Evolutionary conservation across 2,329 filamentous ascomycete genomes (phyloP).

Genomic region (Fusarium avenaceum): DNA sequence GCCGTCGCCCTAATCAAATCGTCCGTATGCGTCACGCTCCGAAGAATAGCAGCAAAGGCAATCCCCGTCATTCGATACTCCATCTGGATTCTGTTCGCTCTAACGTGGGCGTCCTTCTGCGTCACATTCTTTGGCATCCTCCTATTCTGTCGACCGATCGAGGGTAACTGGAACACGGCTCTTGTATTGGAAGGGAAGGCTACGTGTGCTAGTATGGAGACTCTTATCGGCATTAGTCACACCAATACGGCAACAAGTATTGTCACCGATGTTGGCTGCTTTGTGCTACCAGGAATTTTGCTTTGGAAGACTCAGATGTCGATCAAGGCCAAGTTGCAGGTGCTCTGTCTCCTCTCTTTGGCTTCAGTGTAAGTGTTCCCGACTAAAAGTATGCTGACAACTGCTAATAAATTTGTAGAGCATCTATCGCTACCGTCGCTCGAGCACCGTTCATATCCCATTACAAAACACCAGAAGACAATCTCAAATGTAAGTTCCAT

Average conservation of each 20-base stretch:
- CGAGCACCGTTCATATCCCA: constrained; percentile 13
- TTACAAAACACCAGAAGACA: not conserved
- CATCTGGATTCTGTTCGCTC: constrained; percentile 9
- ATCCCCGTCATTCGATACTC: not conserved
- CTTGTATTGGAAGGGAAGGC: not conserved
- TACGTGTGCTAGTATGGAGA: not conserved
- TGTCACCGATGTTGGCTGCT: constrained; percentile 9
- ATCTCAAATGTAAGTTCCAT: constrained; percentile 13
- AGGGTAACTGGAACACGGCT: constrained; percentile 1
- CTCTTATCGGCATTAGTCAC: constrained; percentile 16
- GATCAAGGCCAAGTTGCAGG: constrained; percentile 5
- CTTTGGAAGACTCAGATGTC: constrained; percentile 22
- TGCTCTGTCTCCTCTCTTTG: constrained; percentile 6
- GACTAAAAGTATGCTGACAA: no score
- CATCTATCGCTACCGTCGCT: constrained; percentile 12
- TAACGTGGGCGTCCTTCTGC: constrained; percentile 9
- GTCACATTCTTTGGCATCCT: constrained; percentile 15
- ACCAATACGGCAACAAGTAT: constrained; percentile 20
- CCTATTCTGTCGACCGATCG: constrained; percentile 6
- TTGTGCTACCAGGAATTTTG: not conserved
- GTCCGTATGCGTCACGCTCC: constrained; percentile 6
- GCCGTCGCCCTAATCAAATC: constrained; percentile 18
- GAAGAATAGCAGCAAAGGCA: constrained; percentile 10
- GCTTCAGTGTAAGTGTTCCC: constrained; percentile 11
- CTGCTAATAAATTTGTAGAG: no score